These are phyloP conservation scores for Jaapia argillacea DNA, from an alignment of 768 basidiomycete genomes.

Conservation along the genomic window DNA sequence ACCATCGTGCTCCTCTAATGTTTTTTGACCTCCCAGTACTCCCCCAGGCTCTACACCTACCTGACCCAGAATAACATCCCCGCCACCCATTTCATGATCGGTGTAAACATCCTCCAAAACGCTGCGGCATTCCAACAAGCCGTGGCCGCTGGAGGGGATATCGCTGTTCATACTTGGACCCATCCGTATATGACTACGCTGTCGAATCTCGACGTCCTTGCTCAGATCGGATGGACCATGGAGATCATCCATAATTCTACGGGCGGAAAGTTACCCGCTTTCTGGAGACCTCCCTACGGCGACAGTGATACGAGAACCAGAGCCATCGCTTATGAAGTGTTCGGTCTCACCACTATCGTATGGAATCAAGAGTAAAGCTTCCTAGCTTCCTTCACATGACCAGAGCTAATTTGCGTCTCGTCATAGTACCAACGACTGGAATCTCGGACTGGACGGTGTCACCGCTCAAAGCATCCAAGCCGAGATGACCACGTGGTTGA, in stretches of 20 bases:
- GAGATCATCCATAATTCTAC: constrained; percentile 73
- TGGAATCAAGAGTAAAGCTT: constrained; percentile 84
- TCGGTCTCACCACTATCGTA: constrained; percentile 73
- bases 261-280: constrained; percentile 62
- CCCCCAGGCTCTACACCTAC: constrained; percentile 27
- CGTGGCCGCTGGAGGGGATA: constrained; percentile 24
- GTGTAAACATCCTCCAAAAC: constrained; percentile 26
- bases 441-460: constrained; percentile 36
- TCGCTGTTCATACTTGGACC: constrained; percentile 52
- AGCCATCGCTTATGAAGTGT: constrained; percentile 80
- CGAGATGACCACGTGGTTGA: constrained; percentile 25
- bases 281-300: constrained; percentile 87
- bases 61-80: constrained; percentile 24
- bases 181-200: constrained; percentile 79
- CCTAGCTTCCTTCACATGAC: background rate
- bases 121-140: constrained; percentile 23
- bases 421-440: constrained; percentile 70
- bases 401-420: constrained; percentile 1
- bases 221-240: constrained; percentile 75
- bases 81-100: constrained; percentile 40
- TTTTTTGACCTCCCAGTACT: no score
- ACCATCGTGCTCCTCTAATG: no score
- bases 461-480: constrained; percentile 36
- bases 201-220: constrained; percentile 55
- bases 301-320: constrained; percentile 77